phyloP scores from a whole-genome alignment of 2,329 filamentous ascomycete genomes.

The Fusarium algeriense region DNA sequence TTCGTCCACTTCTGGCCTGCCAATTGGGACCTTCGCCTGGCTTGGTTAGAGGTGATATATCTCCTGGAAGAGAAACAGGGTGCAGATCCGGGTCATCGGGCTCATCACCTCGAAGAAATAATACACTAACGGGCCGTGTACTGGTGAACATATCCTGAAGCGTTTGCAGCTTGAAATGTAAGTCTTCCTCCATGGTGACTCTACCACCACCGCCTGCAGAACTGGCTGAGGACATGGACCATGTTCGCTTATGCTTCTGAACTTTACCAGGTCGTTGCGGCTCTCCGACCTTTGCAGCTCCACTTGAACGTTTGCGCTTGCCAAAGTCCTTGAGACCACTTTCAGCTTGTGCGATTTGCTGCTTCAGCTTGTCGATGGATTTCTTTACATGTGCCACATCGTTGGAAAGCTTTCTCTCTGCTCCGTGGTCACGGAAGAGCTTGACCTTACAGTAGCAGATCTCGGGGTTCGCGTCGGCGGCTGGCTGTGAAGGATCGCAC shows the following conservation, averaged over 20 bases:
- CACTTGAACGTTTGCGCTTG: constrained; percentile 71
- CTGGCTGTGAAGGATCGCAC: constrained; percentile 62
- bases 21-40: constrained; percentile 63
- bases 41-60: constrained; percentile 71
- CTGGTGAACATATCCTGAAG: constrained; percentile 92
- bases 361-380: constrained; percentile 94
- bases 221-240: constrained; percentile 89
- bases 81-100: constrained; percentile 83
- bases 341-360: constrained; percentile 86
- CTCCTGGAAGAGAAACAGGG: constrained; percentile 79
- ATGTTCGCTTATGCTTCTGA: constrained; percentile 91
- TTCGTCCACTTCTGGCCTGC: constrained; percentile 65
- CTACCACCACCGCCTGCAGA: constrained; percentile 64
- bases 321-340: constrained; percentile 75
- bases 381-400: constrained; percentile 96
- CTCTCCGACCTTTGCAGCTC: constrained; percentile 60
- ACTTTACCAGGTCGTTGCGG: constrained; percentile 80
- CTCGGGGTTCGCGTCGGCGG: constrained; percentile 67
- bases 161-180: constrained; percentile 81
- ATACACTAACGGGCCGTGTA: constrained; percentile 80
- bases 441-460: constrained; percentile 97
- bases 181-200: constrained; percentile 76
- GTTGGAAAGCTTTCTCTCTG: constrained; percentile 94
- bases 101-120: constrained; percentile 82
- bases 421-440: constrained; percentile 94